These are phyloP conservation scores for Quercus suber DNA, from an alignment of 306 rosid species.

Conservation along the genomic window DNA sequence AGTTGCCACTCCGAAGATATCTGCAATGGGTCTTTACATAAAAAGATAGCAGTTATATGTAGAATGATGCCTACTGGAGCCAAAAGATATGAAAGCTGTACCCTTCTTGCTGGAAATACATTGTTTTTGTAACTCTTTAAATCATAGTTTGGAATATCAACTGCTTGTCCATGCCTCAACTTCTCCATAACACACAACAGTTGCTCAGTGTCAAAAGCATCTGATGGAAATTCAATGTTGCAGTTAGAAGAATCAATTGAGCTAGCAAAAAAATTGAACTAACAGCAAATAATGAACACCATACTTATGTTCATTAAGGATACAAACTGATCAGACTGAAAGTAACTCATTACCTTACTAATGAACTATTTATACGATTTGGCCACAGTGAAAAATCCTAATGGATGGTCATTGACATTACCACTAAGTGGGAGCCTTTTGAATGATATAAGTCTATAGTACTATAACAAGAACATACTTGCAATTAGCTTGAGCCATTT, in stretches of 20 bases:
- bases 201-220: constrained; percentile 84
- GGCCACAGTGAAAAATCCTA: neutral
- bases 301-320: neutral
- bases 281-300: constrained; percentile 1
- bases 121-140: constrained; percentile 81
- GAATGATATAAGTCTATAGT: neutral
- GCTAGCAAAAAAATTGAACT: constrained; percentile 9
- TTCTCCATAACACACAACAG: constrained; percentile 72
- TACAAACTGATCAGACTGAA: neutral
- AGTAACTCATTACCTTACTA: neutral
- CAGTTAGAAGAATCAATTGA: constrained; percentile 20
- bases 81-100: constrained; percentile 27
- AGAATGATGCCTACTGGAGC: neutral
- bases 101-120: constrained; percentile 91
- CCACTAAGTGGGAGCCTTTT: neutral
- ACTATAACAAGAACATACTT: neutral
- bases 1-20: neutral
- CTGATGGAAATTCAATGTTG: constrained; percentile 44
- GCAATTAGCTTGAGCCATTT: neutral
- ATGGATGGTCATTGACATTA: neutral
- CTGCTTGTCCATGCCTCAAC: constrained; percentile 86
- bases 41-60: neutral
- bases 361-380: neutral
- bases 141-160: constrained; percentile 94
- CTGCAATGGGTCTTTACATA: constrained; percentile 4